Percentiles rank a stretch among this genome's conserved stretches.
These are phyloP conservation scores for Neoscytalidium dimidiatum DNA, from an alignment of 2,329 filamentous ascomycete species.

Conservation along the genomic window DNA sequence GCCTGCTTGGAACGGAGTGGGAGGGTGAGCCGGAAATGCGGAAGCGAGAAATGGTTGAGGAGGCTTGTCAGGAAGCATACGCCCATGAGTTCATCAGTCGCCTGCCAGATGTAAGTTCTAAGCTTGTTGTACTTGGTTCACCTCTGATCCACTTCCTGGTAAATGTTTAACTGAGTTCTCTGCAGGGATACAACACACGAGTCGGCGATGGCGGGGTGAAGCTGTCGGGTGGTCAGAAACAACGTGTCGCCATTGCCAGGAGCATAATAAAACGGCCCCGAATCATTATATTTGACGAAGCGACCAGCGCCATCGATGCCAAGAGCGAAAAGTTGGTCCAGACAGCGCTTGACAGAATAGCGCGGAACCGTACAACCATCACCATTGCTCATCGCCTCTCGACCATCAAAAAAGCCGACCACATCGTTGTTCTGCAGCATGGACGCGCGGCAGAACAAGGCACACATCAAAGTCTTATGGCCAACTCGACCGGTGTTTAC, in stretches of 20 bases:
- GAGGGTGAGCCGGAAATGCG: background rate
- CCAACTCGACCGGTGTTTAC: constrained; percentile 36
- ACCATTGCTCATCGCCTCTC: constrained; percentile 94
- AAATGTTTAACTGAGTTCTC: constrained; percentile 29
- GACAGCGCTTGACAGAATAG: constrained; percentile 82
- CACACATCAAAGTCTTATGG: constrained; percentile 77
- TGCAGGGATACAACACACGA: constrained; percentile 86
- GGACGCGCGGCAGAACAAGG: constrained; percentile 90
- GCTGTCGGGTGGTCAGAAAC: constrained; percentile 92
- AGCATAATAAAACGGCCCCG: constrained; percentile 90
- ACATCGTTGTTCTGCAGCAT: constrained; percentile 88
- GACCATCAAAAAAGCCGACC: constrained; percentile 91
- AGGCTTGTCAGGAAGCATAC: constrained; percentile 87
- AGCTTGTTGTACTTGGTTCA: too few relatives aligned
- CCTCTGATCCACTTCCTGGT: background rate
- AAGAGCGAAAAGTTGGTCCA: constrained; percentile 95
- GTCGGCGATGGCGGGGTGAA: constrained; percentile 95
- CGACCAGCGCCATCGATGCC: constrained; percentile 89
- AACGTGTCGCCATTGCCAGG: constrained; percentile 91
- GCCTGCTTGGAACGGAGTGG: constrained; percentile 53
- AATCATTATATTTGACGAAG: constrained; percentile 90
- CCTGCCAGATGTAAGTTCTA: constrained; percentile 58
- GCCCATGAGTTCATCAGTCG: constrained; percentile 86
- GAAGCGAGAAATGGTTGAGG: constrained; percentile 59
- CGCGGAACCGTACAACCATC: constrained; percentile 87